Evolutionary conservation across 495 filamentous ascomycete species (phyloP), one percentile per base, ranked within the genome.

Genomic region (Mytilinidion resinicola): DNA sequence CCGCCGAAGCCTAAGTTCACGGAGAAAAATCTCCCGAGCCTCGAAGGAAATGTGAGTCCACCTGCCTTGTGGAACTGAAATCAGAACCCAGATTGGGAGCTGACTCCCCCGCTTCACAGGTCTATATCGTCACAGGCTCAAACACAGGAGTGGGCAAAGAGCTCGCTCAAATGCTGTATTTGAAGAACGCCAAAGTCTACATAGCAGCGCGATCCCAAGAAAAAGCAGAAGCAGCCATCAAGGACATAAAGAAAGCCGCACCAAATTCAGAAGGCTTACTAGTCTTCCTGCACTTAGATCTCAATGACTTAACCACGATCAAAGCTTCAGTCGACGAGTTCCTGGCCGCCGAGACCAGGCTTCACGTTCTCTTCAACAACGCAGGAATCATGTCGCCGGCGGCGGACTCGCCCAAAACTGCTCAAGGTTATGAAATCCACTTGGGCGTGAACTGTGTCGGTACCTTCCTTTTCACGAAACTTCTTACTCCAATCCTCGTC

Each of bases 291-390:
- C 25, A 63, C 2, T 57, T 81, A 17, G 72, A 77, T 57, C 69
- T 80, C 10, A 59, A 59, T 34, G 76, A 81, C 61, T 59, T 80
- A 21, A 30, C 56, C 9, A 73, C 72, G n/a, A 72, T 82, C 61
- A 78, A 77, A 55, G 36, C 50, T 7, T 61, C 72, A 17, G 78
- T 63, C 4, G 61, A 74, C 1, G 61, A 67, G 14, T 80, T 82
- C 62, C 47, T 72, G 10, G n/a, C 33, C 5, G 63, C 63, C 37
- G 76, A 81, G 57, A 25, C 49, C 1, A 61, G 69, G 11, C 70
- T 82, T 37, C 71, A 82, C 68, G 73, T 78, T 44, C 68, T 82
- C 21, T 59, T 79, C 60, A 82, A 80, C 64, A 77, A 78, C 9
- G 79, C 70, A 17, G 61, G 57, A 4, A 71, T 82, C 38, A 76